Base-by-base conservation (phyloP, 768 basidiomycete genomes). In the Rhizopogon salebrosus region DNA sequence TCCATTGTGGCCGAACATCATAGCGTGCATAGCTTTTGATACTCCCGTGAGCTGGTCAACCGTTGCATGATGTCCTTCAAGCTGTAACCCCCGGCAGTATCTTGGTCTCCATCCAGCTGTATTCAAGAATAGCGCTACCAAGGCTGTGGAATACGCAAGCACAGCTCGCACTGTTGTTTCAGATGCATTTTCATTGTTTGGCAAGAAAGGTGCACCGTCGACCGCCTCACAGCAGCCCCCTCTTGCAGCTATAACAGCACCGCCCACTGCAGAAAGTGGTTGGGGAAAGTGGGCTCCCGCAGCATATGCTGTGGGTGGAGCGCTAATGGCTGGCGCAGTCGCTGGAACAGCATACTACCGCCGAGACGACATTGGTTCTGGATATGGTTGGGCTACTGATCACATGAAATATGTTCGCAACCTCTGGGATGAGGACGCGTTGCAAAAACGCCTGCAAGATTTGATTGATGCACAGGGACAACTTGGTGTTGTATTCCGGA, bases 351-450 rank as follows among this genome's bases (percentile, higher is more conserved):
- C 89, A 6, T 95, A 92, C 62, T 87, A 87, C 70, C 83, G 84
- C 54, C 80, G 87, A 48, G 84, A 89, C 11, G 89, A 92, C 24
- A 70, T 97, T 27, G 77, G 78, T 6, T 75, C 75, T 39, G 82
- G 88, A 2, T 87, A 87, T 59, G 71, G 75, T 10, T 93, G 85
- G 84, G 85, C 84, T 2, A 83, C 78, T 27, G 93, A 95, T 59
- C 94, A 98, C 66, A 81, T 97, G 83, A 88, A 86, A 62, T 98
- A 87, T 66, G 85, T 95, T 8, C 82, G 88, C 39, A 89, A 77
- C 58, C 70, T 97, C 27, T 95, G 93, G 94, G 85, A 95, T 59
- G 82, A 85, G 58, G 74, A 76, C 20, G 74, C 71, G 9, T 72
- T 94, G 69, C 74, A 75, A 36, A 69, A 64, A 53, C 77, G 94